phyloP scores from a whole-genome alignment of 1,139 yeast genomes.

The Torulaspora pretoriensis region DNA sequence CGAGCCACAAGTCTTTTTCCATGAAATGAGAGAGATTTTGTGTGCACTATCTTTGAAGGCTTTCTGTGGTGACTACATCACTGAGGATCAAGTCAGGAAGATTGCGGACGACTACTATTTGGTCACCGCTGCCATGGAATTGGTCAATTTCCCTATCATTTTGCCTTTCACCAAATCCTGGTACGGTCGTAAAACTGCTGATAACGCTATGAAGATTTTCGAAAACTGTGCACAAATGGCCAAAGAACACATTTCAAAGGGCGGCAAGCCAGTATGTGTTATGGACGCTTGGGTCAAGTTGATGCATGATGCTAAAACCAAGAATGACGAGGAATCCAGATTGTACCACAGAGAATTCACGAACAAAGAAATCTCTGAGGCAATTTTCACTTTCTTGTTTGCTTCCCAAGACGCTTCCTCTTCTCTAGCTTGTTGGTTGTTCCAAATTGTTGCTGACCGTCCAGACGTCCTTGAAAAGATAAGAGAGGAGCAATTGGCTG shows the following conservation, averaged over 20 bases:
- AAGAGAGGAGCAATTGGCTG: conserved; percentile 84
- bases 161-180: conserved; percentile 94
- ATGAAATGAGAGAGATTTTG: conserved; percentile 89
- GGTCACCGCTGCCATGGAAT: conserved; percentile 91
- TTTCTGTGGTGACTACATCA: conserved; percentile 92
- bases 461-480: conserved; percentile 82
- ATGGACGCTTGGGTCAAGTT: conserved; percentile 92
- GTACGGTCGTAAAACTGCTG: conserved; percentile 94
- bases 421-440: conserved; percentile 97
- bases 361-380: conserved; percentile 90
- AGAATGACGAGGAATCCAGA: conserved; percentile 45
- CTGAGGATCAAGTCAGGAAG: conserved; percentile 79
- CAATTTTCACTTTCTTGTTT: conserved; percentile 89
- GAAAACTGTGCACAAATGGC: conserved; percentile 85
- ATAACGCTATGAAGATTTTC: conserved; percentile 87
- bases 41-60: conserved; percentile 91
- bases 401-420: conserved; percentile 98
- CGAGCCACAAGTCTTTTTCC: conserved; percentile 71
- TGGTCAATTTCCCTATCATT: conserved; percentile 95
- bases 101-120: conserved; percentile 89
- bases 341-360: conserved; percentile 75
- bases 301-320: conserved; percentile 72
- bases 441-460: conserved; percentile 91
- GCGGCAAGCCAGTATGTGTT: conserved; percentile 78
- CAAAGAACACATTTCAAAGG: conserved; percentile 70